Base-by-base conservation (phyloP, 2,329 filamentous ascomycete species). In the Plenodomus tracheiphilus region DNA sequence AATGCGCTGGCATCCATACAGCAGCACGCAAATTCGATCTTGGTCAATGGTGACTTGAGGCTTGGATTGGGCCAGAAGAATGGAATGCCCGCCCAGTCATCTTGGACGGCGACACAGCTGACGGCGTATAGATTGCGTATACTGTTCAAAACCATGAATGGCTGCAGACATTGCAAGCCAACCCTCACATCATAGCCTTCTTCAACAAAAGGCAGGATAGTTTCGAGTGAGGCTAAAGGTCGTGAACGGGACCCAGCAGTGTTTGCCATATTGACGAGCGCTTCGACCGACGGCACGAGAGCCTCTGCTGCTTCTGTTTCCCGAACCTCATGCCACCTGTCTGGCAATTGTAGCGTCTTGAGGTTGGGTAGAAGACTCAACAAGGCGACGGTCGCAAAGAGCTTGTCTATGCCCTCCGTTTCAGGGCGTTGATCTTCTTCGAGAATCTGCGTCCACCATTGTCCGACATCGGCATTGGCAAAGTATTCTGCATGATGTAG, bases 1-100 rank as follows among this genome's bases (percentile, higher is more conserved):
- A 71, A 48, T 3, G 60, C 68, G 1, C 57, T 52, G 0, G 62
- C 56, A 43, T 71, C 64, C 42, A 71, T 69, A 40, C 68, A 71
- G 44, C 66, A 67, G 30, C 57, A 60, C 1, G 61, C 66, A 8
- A 71, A 48, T 41, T 71, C 69, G 0, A 71, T 41, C 17, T 62
- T 59, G 10, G 57, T 68, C 17, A 71, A 38, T 0, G 58, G 54
- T 2, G 64, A 66, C 11, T 53, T 58, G 17, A 49, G 22, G 8
- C 25, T 51, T n/a, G 60, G 56, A 18, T 47, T 46, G 4, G 45
- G 50, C 68, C 68, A 71, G 19, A 52, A 39, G 49, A 71, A 67
- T 8, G 65, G 58, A 9, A 60, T 57, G 4, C 65, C 64, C 16
- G 56, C 60, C 52, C 64, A 69, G 15, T 57, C 56, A n/a, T 71